These are phyloP conservation scores for Phytopythium ostracodes DNA, from an alignment of 352 stramenopile genomes.

Conservation along the genomic window DNA sequence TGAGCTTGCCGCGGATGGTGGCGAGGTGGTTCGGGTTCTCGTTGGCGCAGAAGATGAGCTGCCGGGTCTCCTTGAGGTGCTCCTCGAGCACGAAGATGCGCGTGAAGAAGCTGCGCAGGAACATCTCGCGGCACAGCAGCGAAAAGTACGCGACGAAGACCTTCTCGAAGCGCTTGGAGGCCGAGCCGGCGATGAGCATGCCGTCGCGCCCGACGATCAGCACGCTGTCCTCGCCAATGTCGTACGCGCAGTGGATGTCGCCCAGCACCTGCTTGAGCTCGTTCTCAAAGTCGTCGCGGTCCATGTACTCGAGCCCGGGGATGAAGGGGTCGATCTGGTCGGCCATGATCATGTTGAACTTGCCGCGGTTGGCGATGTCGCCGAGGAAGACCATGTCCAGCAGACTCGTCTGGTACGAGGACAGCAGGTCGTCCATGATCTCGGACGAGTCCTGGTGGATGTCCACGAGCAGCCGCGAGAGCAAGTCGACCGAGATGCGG, in stretches of 20 bases:
- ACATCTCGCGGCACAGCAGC: slow-evolving; percentile 94
- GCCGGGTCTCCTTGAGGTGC: slow-evolving; percentile 90
- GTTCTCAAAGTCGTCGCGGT: slow-evolving; percentile 96
- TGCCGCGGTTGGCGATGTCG: slow-evolving; percentile 90
- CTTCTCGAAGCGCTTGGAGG: slow-evolving; percentile 91
- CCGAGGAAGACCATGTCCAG: slow-evolving; percentile 93
- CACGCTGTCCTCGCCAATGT: slow-evolving; percentile 94
- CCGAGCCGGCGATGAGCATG: slow-evolving; percentile 91
- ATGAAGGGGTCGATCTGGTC: slow-evolving; percentile 96
- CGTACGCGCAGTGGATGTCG: slow-evolving; percentile 91
- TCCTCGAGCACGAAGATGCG: slow-evolving; percentile 94
- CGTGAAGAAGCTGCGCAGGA: slow-evolving; percentile 95
- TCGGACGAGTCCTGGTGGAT: slow-evolving; percentile 92
- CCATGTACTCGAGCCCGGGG: slow-evolving; percentile 96
- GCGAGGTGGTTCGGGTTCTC: slow-evolving; percentile 85
- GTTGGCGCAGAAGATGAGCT: slow-evolving; percentile 86
- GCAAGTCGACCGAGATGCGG: slow-evolving; percentile 93
- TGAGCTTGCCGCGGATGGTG: slow-evolving; percentile 84
- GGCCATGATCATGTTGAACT: slow-evolving; percentile 97
- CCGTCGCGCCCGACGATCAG: slow-evolving; percentile 93
- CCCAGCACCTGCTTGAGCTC: slow-evolving; percentile 94
- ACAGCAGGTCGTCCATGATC: slow-evolving; percentile 93
- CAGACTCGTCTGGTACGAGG: slow-evolving; percentile 91
- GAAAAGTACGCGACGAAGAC: slow-evolving; percentile 93
- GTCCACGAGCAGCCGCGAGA: slow-evolving; percentile 93